Conservation (phyloP, 352 stramenopile genomes). For the Lagenidium sp. region DNA sequence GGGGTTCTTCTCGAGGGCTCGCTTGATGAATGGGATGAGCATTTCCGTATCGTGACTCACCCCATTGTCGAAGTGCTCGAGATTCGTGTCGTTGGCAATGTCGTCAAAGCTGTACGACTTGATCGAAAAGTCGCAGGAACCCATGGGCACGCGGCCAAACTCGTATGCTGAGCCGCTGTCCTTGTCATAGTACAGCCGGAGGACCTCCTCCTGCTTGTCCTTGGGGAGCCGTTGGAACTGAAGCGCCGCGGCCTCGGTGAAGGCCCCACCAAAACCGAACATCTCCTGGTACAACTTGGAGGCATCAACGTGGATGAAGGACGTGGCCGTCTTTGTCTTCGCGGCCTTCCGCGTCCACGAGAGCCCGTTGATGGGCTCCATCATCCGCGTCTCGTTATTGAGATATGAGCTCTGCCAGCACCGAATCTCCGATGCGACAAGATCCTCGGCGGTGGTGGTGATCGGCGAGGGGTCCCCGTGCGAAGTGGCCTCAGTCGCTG, state of each 20-base stretch:
- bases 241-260: constrained; percentile 87
- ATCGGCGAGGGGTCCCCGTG: background rate
- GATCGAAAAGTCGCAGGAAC: constrained; percentile 84
- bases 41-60: constrained; percentile 65
- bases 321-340: constrained; percentile 4
- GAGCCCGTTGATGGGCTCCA: constrained; percentile 36
- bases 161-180: constrained; percentile 73
- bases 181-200: constrained; percentile 85
- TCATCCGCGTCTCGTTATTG: constrained; percentile 51
- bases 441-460: constrained; percentile 1
- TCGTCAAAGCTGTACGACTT: constrained; percentile 87
- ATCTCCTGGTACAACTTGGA: constrained; percentile 62
- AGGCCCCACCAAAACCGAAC: constrained; percentile 88
- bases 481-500: background rate
- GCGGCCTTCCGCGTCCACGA: constrained; percentile 21
- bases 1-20: constrained; percentile 49
- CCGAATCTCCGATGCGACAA: too few species aligned
- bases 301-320: constrained; percentile 44
- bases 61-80: constrained; percentile 72
- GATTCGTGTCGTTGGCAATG: constrained; percentile 46
- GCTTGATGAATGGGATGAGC: constrained; percentile 83
- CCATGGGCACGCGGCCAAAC: constrained; percentile 89
- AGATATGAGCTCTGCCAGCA: constrained; percentile 65
- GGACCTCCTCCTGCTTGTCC: constrained; percentile 72
- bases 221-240: constrained; percentile 78